Percentiles rank a stretch among this genome's conserved stretches.
Conservation (phyloP, 1,139 yeast genomes). For the Kurtzmaniella natalensis region DNA sequence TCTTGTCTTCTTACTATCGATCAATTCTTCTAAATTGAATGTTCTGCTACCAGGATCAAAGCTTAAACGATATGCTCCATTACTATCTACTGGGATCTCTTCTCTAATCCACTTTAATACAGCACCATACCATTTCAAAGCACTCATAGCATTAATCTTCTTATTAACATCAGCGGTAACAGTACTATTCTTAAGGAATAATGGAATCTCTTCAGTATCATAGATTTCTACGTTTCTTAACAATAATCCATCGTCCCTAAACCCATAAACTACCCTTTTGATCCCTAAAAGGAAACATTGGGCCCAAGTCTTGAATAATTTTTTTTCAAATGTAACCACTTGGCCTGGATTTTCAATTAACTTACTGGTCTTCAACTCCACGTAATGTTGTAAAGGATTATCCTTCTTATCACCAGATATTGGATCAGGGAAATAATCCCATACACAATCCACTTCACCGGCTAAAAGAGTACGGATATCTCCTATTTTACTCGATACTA, state of each 20-base stretch:
- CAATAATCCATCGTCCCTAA: slow-evolving; percentile 66
- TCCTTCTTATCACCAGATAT: slow-evolving; percentile 48
- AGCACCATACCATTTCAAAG: slow-evolving; percentile 83
- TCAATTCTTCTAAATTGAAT: slow-evolving; percentile 26
- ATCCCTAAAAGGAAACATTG: slow-evolving; percentile 88
- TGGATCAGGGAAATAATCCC: slow-evolving; percentile 73
- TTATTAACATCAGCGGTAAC: slow-evolving; percentile 20
- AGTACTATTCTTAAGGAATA: slow-evolving; percentile 45
- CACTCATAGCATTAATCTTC: slow-evolving; percentile 64
- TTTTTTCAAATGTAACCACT: slow-evolving; percentile 63
- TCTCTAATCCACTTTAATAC: slow-evolving; percentile 70
- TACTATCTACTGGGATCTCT: slow-evolving; percentile 47
- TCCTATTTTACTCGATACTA: slow-evolving; percentile 83
- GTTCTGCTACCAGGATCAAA: slow-evolving; percentile 32
- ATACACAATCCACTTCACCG: slow-evolving; percentile 89
- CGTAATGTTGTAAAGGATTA: slow-evolving; percentile 65
- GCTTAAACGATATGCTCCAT: slow-evolving; percentile 26
- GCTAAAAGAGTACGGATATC: slow-evolving; percentile 64
- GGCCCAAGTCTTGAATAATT: slow-evolving; percentile 81
- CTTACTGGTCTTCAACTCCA: slow-evolving; percentile 75
- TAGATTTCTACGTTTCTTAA: slow-evolving; percentile 69
- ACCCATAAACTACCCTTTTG: slow-evolving; percentile 75
- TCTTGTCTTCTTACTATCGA: slow-evolving; percentile 23
- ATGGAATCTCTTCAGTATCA: slow-evolving; percentile 74
- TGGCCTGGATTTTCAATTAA: slow-evolving; percentile 50